Conservation (phyloP, 352 stramenopile genomes). For the Elongisporangium undulatum region DNA sequence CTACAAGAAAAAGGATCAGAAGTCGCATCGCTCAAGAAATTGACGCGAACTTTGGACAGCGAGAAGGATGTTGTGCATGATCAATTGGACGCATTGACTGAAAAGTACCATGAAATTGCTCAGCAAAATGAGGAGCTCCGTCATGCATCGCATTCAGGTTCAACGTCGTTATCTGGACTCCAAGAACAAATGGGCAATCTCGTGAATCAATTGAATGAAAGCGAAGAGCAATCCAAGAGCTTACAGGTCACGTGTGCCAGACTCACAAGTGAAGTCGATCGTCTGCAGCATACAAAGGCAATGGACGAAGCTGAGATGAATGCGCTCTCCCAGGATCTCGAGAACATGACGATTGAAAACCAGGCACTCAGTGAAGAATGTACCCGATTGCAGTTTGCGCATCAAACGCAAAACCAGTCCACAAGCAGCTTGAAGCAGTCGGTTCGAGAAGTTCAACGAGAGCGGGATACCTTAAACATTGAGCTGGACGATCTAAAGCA, state of each 20-base stretch:
- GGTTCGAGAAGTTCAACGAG: slow-evolving; percentile 52
- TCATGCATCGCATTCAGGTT: slow-evolving; percentile 26
- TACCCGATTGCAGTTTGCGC: slow-evolving; percentile 44
- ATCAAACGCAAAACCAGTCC: slow-evolving; percentile 50
- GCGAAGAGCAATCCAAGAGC: slow-evolving; percentile 39
- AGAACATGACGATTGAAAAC: slow-evolving; percentile 88
- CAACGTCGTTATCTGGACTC: slow-evolving; percentile 27
- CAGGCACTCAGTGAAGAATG: slow-evolving; percentile 83
- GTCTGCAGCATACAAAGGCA: slow-evolving; percentile 51
- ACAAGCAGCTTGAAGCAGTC: slow-evolving; percentile 47
- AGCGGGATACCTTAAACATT: slow-evolving; percentile 65
- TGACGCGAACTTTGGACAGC: slow-evolving; percentile 55
- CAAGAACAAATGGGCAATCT: slow-evolving; percentile 55
- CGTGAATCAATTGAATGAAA: slow-evolving; percentile 52
- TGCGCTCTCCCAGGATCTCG: slow-evolving; percentile 69
- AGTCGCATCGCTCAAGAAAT: slow-evolving; percentile 59
- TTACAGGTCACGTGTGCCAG: slow-evolving; percentile 33
- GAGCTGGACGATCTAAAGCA: slow-evolving; percentile 74
- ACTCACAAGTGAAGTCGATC: slow-evolving; percentile 52
- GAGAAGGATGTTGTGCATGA: slow-evolving; percentile 76
- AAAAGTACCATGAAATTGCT: slow-evolving; percentile 61
- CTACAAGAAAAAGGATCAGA: slow-evolving; percentile 33
- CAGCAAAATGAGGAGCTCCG: slow-evolving; percentile 42
- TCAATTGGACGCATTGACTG: slow-evolving; percentile 63
- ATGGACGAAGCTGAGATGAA: slow-evolving; percentile 61